A percentile compares a stretch with the other conserved stretches of the same genome.
Conservation (phyloP, 2,329 filamentous ascomycete genomes). For the Pezicula neosporulosa region DNA sequence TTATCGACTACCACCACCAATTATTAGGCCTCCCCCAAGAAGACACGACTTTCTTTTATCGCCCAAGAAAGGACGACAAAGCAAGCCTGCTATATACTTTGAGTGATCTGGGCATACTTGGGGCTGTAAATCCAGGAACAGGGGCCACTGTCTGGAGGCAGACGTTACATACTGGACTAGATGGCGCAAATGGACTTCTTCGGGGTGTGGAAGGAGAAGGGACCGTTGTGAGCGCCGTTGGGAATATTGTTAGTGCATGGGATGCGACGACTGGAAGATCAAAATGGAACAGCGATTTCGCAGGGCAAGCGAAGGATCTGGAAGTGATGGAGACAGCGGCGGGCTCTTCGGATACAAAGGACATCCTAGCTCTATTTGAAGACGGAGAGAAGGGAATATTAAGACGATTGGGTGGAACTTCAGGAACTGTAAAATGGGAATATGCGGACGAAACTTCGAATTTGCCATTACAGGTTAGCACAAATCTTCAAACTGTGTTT, state of each 20-base stretch:
- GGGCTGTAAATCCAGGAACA: conserved; percentile 84
- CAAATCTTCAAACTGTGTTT: conserved; percentile 68
- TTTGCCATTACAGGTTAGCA: conserved; percentile 69
- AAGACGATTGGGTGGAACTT: conserved; percentile 67
- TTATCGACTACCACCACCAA: conserved; percentile 89
- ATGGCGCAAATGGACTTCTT: conserved; percentile 41
- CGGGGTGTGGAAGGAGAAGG: conserved; percentile 76
- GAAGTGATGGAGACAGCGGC: conserved; percentile 70
- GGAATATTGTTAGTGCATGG: conserved; percentile 73
- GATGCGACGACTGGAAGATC: conserved; percentile 77
- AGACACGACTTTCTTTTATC: conserved; percentile 92
- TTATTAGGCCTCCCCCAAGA: conserved; percentile 79
- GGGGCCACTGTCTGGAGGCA: conserved; percentile 88
- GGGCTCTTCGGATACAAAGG: conserved; percentile 51
- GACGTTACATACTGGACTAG: conserved; percentile 51
- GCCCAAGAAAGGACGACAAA: conserved; percentile 74
- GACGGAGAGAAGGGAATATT: conserved; percentile 56
- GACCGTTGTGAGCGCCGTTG: conserved; percentile 71
- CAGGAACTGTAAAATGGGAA: conserved; percentile 77
- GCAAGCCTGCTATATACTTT: conserved; percentile 89
- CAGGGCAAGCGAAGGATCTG: conserved; percentile 60
- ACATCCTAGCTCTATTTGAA: conserved; percentile 66
- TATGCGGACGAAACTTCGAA: conserved; percentile 66
- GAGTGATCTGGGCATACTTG: conserved; percentile 78
- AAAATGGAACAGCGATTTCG: conserved; percentile 67